Evolutionary conservation across 2,329 filamentous ascomycete species (phyloP), one percentile per base, ranked within the genome.

Genomic region (Sporothrix pseudoabietina): DNA sequence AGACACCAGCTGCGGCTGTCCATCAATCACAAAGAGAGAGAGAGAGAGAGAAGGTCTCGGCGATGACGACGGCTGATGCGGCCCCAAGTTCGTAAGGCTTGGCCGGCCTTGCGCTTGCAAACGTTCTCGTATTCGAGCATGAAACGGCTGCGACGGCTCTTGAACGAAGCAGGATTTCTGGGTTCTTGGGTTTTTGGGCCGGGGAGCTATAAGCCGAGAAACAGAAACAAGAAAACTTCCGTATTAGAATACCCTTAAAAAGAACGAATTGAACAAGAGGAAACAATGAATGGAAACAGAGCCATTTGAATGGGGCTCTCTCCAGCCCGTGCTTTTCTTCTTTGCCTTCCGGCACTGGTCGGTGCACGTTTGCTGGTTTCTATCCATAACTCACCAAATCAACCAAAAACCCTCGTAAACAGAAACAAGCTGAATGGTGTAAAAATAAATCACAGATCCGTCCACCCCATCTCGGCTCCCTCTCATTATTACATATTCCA

Each of bases 21-120:
- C 26, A 59, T 66, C 59, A 7, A 26, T n/a, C 39, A 10, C 6
- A 12, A 14, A 44, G 22, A 55, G 9, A 4, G 9, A 26, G 22
- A 30, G 22, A 12, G 4, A 30, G 14, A 22, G 14, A 19, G 7
- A 8, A 30, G n/a, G 57, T 63, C 22, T 30, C 61, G 39, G 22
- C 61, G 61, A 65, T 65, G 61, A 47, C 22, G 61, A 66, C 61
- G 22, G 61, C 39, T 61, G 57, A 39, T 39, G 32, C 7, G 30
- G 16, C 57, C 9, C 12, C 39, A 47, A 44, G 57, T 26, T 61
- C 61, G 39, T 16, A 44, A 47, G 61, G 39, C 59, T 65, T 65
- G 59, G 59, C 59, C 35, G 63, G 26, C 22, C 63, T 68, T 49
- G 26, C 44, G 22, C 26, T 30, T 52, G 44, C 44, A 52, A 68